Base-by-base conservation (phyloP, 768 basidiomycete species). In the Amanita rubescens region DNA sequence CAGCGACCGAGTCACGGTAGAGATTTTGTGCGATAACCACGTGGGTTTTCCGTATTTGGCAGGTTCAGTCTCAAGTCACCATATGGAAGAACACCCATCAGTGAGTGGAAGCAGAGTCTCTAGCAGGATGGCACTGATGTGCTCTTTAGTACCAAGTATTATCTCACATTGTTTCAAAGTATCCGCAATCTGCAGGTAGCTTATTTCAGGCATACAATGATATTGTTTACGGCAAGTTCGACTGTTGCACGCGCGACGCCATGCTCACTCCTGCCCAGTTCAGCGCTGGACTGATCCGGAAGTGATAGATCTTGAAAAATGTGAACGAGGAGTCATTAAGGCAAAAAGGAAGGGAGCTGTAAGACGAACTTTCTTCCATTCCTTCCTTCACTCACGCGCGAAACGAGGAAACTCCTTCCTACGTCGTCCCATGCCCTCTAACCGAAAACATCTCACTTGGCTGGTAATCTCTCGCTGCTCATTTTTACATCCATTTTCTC, bases 161-260 rank as follows among this genome's bases (percentile, higher is more conserved):
- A 24, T 67, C 77, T 9, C 65, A 68, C 3, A 61, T 81, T 37
- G 57, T 85, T 22, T 55, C 60, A 10, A 86, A 82, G 63, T 90
- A 90, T 60, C 87, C 87, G 33, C 71, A 65, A 22, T 67, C 75
- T 14, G 80, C 82, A 2, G 76, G 82, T 11, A 71, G 77, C 20
- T 66, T 90, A 8, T 87, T 89, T 62, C 87, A 90, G 65, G 75
- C 82, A 1, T 89, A 84, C 69, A 90, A 90, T 63, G 87, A 91
- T 55, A 66, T 90, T 27, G 65, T 78, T 5, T 77, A 80, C 19
- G 79, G 88, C 85, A 49, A 49, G 68, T 55, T 15, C 17, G 27
- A 51, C 15, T 41, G 30, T n/a, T 45, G 30, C 22, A 2, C 14
- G 11, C 20, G 17, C 24, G 46, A 49, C 39, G 14, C 19, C 55